A percentile compares a stretch with the other conserved stretches of the same genome.
Evolutionary conservation across 192 early-diverging fungal genomes (phyloP).

Genomic region (Rhizophagus prolifer): DNA sequence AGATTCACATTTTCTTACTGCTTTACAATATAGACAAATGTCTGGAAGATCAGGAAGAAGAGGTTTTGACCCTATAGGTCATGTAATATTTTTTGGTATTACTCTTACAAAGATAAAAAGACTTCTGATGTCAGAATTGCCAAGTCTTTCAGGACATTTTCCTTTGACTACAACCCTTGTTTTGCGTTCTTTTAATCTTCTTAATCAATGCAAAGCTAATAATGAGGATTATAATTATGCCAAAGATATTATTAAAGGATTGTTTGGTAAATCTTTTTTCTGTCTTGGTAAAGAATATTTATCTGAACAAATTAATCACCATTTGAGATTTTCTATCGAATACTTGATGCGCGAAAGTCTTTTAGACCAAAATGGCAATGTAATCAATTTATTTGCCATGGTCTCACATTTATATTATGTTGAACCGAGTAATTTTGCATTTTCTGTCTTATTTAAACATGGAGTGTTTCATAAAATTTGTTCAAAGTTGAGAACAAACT

Average conservation of each 20-base stretch:
- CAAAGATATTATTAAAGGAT: conserved; percentile 12
- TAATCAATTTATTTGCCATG: conserved; percentile 33
- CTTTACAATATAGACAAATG: conserved; percentile 45
- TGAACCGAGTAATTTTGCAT: conserved; percentile 41
- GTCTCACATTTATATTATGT: conserved; percentile 37
- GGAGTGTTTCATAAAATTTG: conserved; percentile 41
- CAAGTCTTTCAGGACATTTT: conserved; percentile 40
- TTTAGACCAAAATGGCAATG: conserved; percentile 24
- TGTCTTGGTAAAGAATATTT: conserved; percentile 34
- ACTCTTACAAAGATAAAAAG: conserved; percentile 39
- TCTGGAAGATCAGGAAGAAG: conserved; percentile 37
- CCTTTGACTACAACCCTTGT: conserved; percentile 46
- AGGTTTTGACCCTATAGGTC: conserved; percentile 44
- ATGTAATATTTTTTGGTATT: conserved; percentile 47
- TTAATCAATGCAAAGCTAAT: background rate
- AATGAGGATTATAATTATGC: background rate
- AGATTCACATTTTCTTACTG: conserved; percentile 42
- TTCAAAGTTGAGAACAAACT: background rate
- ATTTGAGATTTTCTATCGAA: conserved; percentile 47
- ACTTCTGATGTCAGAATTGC: conserved; percentile 39
- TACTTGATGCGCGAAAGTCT: conserved; percentile 38
- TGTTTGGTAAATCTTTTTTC: conserved; percentile 34
- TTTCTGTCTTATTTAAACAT: conserved; percentile 38
- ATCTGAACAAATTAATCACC: conserved; percentile 39
- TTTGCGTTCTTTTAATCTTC: conserved; percentile 35